A percentile compares a stretch with the other conserved stretches of the same genome.
Conservation (phyloP, 2,329 filamentous ascomycete genomes). For the Aspergillus sp. region DNA sequence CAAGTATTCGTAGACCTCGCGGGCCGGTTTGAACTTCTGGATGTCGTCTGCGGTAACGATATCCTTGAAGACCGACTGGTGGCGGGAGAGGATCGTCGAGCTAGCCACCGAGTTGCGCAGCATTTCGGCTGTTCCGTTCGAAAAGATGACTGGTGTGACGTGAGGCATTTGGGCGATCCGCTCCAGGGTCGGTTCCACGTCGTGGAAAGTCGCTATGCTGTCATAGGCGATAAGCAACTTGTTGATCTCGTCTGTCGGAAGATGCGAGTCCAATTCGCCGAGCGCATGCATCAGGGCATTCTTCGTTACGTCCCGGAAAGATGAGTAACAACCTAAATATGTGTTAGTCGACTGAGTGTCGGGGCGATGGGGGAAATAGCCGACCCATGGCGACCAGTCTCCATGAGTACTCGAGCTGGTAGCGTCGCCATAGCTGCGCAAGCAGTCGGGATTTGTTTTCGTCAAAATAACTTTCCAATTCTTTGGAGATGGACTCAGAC, state of each 20-base stretch:
- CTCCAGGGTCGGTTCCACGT: constrained; percentile 56
- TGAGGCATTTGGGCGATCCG: constrained; percentile 40
- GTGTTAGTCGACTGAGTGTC: constrained; percentile 3
- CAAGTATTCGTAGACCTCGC: constrained; percentile 60
- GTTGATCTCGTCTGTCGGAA: constrained; percentile 46
- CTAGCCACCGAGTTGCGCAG: constrained; percentile 57
- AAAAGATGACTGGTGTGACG: constrained; percentile 63
- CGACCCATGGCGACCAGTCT: constrained; percentile 71
- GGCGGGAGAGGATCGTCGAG: constrained; percentile 55
- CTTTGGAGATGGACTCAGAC: constrained; percentile 63
- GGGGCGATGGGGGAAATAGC: constrained; percentile 15
- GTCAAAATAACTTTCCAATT: constrained; percentile 58
- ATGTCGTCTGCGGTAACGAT: constrained; percentile 62
- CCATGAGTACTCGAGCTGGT: constrained; percentile 77
- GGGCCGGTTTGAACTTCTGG: constrained; percentile 63
- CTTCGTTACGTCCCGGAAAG: constrained; percentile 63
- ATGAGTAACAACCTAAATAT: constrained; percentile 54
- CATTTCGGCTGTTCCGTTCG: constrained; percentile 66
- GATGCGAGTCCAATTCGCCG: constrained; percentile 51
- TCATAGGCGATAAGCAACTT: constrained; percentile 64
- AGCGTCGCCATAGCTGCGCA: constrained; percentile 62
- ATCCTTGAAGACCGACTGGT: constrained; percentile 49
- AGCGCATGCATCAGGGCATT: constrained; percentile 63
- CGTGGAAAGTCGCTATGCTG: constrained; percentile 61
- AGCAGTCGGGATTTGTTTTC: constrained; percentile 56